Evolutionary conservation across 1,139 yeast species (phyloP).

Genomic region (Protomyces pachydermus): DNA sequence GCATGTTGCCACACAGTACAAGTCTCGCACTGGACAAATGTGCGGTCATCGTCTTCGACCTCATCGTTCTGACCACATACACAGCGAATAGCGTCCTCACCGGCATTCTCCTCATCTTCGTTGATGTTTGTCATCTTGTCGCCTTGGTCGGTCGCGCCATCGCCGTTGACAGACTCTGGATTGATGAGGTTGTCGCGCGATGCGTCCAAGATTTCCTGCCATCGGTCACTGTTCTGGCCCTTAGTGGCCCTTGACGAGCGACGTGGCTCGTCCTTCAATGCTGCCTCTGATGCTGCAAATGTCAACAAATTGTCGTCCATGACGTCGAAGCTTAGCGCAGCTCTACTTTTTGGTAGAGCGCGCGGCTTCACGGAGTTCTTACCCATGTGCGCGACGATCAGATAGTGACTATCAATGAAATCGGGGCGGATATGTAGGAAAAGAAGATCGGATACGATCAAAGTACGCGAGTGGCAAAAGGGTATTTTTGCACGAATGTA

Average conservation of each 20-base stretch:
- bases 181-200: slow-evolving; percentile 16
- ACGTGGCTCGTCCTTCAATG: slow-evolving; percentile 16
- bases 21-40: slow-evolving; percentile 61
- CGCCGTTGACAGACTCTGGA: slow-evolving; percentile 20
- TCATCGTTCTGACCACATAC: slow-evolving; percentile 59
- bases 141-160: slow-evolving; percentile 20
- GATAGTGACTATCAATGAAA: not conserved
- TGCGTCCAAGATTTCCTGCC: slow-evolving; percentile 21
- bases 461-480: not conserved
- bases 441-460: not conserved
- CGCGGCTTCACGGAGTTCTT: not conserved
- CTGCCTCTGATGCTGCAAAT: not conserved
- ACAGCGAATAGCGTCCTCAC: slow-evolving; percentile 54
- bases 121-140: not conserved
- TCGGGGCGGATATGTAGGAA: not conserved
- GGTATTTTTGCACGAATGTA: no score
- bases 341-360: no score
- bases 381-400: not conserved
- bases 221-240: slow-evolving; percentile 21
- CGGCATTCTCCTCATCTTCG: slow-evolving; percentile 6
- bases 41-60: slow-evolving; percentile 52
- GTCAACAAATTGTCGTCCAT: not conserved
- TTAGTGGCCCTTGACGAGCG: slow-evolving; percentile 20
- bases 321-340: not conserved
- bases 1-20: slow-evolving; percentile 87